Base-by-base conservation (phyloP, 1,284 basidiomycete genomes). In the Austropuccinia psidii region DNA sequence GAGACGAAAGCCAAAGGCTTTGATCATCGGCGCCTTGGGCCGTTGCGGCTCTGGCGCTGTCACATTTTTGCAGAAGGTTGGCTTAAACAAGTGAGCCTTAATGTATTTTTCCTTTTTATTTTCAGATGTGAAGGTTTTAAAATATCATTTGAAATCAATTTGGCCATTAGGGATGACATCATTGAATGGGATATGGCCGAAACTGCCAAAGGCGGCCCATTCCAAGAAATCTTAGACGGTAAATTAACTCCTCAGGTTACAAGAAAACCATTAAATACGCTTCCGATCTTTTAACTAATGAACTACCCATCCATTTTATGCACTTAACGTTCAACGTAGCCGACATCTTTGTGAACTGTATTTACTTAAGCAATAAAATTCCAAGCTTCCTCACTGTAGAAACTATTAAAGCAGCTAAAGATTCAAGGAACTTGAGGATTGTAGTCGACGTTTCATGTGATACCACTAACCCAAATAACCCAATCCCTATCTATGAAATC, bases 261-360 rank as follows among this genome's bases (percentile, higher is more conserved):
- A n/a, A n/a, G 37, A 33, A 5, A 33, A 47, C 43, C 2, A n/a
- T 39, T 58, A 1, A 49, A 24, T 50, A n/a, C 19, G 17, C 21
- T 3, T 15, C 39, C 29, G n/a, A 41, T 33, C 9, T 2, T 62
- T 27, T 15, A 37, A 37, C 7, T 33, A 9, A 13, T 31, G 21
- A 54, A 21, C 27, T 17, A 33, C 52, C 29, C 9, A 41, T 29
- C 21, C 11, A 11, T n/a, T 9, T 49, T 49, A 27, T n/a, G 31
- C 24, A 27, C 37, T 3, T 27, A 58, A 60, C 37, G 17, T 29
- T 24, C 29, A 45, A 45, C 19, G 4, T 35, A 72, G 95, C 93
- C 76, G 96, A 99, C 83, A 88, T 99, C 80, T 98, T 99, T 79
- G 88, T 99, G 85, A 99, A 99, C 85, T 98, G 96, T 87, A 99